Conservation (phyloP, 202 grass and related monocot genomes). For the Dendrocalamus latiflorus region DNA sequence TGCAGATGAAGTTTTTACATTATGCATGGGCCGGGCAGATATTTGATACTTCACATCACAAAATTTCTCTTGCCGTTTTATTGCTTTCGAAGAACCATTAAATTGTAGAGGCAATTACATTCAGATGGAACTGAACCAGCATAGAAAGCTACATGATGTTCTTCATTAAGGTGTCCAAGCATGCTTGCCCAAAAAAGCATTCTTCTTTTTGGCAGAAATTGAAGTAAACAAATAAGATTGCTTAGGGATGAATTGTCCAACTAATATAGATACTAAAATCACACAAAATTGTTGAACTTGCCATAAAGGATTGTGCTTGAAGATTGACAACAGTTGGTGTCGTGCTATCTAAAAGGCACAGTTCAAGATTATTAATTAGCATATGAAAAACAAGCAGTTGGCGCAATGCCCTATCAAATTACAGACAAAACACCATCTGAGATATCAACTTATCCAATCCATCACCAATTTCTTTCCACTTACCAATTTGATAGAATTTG, state of each 20-base stretch:
- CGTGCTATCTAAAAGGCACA: not conserved
- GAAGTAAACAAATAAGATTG: not conserved
- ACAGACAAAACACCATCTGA: not conserved
- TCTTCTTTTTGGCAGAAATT: not conserved
- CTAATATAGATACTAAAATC: constrained; percentile 11
- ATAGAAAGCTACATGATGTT: not conserved
- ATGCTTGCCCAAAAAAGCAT: not conserved
- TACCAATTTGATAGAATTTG: not conserved
- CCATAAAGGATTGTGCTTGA: not conserved
- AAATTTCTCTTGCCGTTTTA: not conserved
- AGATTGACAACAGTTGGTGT: not conserved
- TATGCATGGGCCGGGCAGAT: not conserved
- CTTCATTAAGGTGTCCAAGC: not conserved
- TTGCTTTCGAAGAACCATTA: not conserved
- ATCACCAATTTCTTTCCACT: not conserved
- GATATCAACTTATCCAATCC: not conserved
- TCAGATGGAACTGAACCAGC: not conserved
- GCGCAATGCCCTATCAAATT: not conserved
- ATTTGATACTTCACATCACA: not conserved
- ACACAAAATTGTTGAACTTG: not conserved
- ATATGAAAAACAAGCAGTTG: not conserved
- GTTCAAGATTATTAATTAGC: not conserved
- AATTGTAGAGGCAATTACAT: not conserved
- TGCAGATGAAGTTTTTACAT: not conserved
- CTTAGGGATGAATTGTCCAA: constrained; percentile 23